Conservation (phyloP, 306 rosid genomes). For the Cicer bijugum region DNA sequence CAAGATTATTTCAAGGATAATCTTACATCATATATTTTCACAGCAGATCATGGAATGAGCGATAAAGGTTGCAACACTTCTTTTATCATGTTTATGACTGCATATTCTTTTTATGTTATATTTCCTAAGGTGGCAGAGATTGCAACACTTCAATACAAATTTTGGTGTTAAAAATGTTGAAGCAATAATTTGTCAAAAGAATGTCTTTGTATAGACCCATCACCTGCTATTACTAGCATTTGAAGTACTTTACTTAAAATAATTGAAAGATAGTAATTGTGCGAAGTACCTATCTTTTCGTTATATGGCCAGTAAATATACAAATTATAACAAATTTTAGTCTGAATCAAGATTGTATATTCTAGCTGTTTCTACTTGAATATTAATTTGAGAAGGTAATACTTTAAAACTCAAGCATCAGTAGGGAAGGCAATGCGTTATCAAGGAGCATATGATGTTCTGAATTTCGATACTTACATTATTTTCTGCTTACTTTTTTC, state of each 20-base stretch:
- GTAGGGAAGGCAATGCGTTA: slow-evolving; percentile 19
- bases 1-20: slow-evolving; percentile 79
- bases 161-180: slow-evolving; percentile 35
- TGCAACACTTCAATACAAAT: slow-evolving; percentile 3
- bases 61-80: slow-evolving; percentile 70
- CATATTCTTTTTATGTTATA: slow-evolving; percentile 26
- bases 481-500: slow-evolving; percentile 16
- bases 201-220: slow-evolving; percentile 14
- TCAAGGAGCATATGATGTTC: slow-evolving; percentile 12
- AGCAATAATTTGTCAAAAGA: slow-evolving; percentile 30
- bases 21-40: slow-evolving; percentile 74
- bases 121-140: neutral
- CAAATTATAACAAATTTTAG: slow-evolving; percentile 2
- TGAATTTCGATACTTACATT: slow-evolving; percentile 17
- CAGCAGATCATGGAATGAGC: slow-evolving; percentile 96
- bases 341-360: slow-evolving; percentile 25
- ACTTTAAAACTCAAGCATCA: slow-evolving; percentile 1
- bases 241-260: slow-evolving; percentile 23
- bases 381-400: slow-evolving; percentile 15
- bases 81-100: slow-evolving; percentile 24
- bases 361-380: slow-evolving; percentile 13
- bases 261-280: slow-evolving; percentile 27
- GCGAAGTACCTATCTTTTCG: neutral
- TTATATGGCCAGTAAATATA: slow-evolving; percentile 1
- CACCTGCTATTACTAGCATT: slow-evolving; percentile 23